Percentiles rank a stretch among this genome's conserved stretches.
Evolutionary conservation across 805 yeast species (phyloP).

Genomic region (Candida pini): DNA sequence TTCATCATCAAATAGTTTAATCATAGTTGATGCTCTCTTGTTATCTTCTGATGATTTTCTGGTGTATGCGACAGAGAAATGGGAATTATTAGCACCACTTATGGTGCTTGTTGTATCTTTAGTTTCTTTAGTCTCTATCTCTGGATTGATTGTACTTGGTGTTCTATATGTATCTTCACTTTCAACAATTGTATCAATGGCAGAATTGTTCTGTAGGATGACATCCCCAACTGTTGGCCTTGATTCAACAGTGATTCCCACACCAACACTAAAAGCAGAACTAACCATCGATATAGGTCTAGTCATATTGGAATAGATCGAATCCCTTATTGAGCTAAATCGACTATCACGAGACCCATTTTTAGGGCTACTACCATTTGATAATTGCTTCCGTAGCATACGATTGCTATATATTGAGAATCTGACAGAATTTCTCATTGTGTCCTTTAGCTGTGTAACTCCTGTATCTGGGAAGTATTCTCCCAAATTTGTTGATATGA

Average conservation of each 20-base stretch:
- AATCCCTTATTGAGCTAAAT: constrained; percentile 10
- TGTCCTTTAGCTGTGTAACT: constrained; percentile 64
- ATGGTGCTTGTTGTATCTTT: constrained; percentile 1
- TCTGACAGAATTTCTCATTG: constrained; percentile 78
- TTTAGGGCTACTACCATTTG: constrained; percentile 5
- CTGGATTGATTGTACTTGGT: constrained; percentile 2
- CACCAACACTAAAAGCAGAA: constrained; percentile 24
- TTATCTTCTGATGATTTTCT: constrained; percentile 4
- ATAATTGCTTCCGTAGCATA: constrained; percentile 11
- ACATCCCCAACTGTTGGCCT: constrained; percentile 60
- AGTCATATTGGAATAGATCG: constrained; percentile 19
- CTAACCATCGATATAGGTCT: constrained; percentile 23
- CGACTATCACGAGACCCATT: neutral
- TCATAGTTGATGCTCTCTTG: constrained; percentile 33
- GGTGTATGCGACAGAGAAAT: constrained; percentile 16
- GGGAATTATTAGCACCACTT: neutral
- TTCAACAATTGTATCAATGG: constrained; percentile 40
- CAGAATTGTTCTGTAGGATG: constrained; percentile 47
- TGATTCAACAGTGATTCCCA: constrained; percentile 22
- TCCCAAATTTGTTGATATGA: constrained; percentile 81
- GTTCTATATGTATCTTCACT: constrained; percentile 17
- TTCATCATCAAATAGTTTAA: constrained; percentile 39
- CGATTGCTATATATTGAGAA: constrained; percentile 47
- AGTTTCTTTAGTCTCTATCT: constrained; percentile 1
- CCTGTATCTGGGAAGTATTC: constrained; percentile 89